A percentile compares a stretch with the other conserved stretches of the same genome.
Evolutionary conservation across 2,329 filamentous ascomycete genomes (phyloP).

Genomic region (Epichloe bromicola): DNA sequence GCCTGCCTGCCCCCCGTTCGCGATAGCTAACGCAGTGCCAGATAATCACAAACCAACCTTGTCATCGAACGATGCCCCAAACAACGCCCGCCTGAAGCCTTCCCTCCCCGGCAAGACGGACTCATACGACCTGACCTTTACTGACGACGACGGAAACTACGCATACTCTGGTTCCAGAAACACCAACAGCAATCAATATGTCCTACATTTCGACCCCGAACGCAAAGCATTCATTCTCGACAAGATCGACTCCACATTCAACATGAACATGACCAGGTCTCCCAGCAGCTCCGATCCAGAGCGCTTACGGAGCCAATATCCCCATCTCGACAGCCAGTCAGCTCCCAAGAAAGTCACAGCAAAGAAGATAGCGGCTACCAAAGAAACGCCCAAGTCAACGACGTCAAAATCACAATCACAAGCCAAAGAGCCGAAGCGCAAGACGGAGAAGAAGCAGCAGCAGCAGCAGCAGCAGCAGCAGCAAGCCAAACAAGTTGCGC

Average conservation of each 20-base stretch:
- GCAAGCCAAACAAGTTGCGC: conserved; percentile 22
- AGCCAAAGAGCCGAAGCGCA: conserved; percentile 13
- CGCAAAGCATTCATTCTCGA: conserved; percentile 72
- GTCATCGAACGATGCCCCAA: conserved; percentile 35
- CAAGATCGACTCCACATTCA: conserved; percentile 66
- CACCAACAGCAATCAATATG: conserved; percentile 43
- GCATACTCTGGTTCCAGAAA: conserved; percentile 47
- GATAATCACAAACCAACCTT: conserved; percentile 50
- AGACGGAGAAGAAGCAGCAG: conserved; percentile 23
- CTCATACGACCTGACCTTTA: conserved; percentile 43
- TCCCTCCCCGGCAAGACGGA: conserved; percentile 33
- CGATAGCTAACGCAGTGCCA: conserved; percentile 14
- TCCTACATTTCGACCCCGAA: conserved; percentile 63
- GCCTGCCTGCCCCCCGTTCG: background rate
- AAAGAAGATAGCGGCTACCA: conserved; percentile 13
- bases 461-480: conserved; percentile 12
- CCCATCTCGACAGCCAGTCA: conserved; percentile 41
- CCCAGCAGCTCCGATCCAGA: conserved; percentile 51
- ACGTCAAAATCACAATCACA: conserved; percentile 4
- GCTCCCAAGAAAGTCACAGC: conserved; percentile 13
- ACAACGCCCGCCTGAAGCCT: conserved; percentile 37
- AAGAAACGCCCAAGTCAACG: conserved; percentile 10
- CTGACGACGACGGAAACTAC: conserved; percentile 43
- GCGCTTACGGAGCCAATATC: conserved; percentile 51
- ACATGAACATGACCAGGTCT: conserved; percentile 69